phyloP scores from a whole-genome alignment of 768 basidiomycete genomes.

The Boletus barrowsii region DNA sequence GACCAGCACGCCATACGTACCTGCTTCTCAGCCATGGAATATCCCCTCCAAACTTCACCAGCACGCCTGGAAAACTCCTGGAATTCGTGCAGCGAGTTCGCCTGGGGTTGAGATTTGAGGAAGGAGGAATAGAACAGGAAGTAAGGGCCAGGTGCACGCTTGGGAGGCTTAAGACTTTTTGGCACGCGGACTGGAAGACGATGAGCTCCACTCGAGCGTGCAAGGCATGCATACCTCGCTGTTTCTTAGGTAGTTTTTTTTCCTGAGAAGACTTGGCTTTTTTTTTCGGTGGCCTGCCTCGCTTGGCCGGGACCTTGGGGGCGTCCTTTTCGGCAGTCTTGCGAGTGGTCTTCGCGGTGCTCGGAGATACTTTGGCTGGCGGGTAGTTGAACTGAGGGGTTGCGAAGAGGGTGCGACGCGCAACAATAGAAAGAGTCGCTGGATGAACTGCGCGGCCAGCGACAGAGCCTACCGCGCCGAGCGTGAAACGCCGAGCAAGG shows the following conservation, averaged over 20 bases:
- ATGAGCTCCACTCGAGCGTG: conserved; percentile 1
- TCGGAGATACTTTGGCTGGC: neutral
- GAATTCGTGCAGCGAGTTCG: neutral
- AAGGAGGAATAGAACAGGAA: conserved; percentile 23
- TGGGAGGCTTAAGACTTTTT: conserved; percentile 24
- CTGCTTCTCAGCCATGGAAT: conserved; percentile 36
- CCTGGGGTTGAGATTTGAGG: conserved; percentile 1
- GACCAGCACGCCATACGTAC: conserved; percentile 18
- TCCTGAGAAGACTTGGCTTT: neutral
- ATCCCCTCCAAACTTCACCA: conserved; percentile 27
- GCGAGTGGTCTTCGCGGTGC: neutral
- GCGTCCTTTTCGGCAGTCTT: conserved; percentile 1
- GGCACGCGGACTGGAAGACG: conserved; percentile 13
- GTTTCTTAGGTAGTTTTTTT: neutral
- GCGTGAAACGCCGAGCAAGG: conserved; percentile 7
- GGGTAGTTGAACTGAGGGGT: conserved; percentile 18
- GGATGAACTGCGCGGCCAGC: neutral
- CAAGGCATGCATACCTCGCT: conserved; percentile 12
- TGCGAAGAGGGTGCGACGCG: conserved; percentile 28
- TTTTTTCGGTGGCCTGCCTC: conserved; percentile 3
- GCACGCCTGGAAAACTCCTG: conserved; percentile 19
- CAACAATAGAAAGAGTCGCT: neutral
- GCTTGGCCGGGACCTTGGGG: conserved; percentile 2
- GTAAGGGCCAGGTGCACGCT: conserved; percentile 25
- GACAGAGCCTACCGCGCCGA: neutral